Base-by-base conservation (phyloP, 352 stramenopile species). In the Phytophthora lateralis region DNA sequence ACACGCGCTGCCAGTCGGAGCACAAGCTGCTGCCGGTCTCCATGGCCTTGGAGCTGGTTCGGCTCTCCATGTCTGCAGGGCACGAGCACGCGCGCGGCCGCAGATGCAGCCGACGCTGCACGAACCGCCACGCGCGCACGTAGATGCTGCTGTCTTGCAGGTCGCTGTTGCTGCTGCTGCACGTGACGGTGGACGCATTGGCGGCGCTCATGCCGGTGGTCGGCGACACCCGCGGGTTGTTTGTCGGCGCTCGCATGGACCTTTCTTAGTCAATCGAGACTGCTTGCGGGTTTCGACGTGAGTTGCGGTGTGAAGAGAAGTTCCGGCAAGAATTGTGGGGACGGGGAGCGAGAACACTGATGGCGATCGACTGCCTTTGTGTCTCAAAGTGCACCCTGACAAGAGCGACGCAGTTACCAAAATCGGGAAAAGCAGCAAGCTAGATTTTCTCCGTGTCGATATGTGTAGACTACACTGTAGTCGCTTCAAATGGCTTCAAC, bases 61-160 rank as follows among this genome's bases (percentile, higher is more conserved):
- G 41, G 12, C 12, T 50, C 15, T 69, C 48, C 58, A 66, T 60
- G 34, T 66, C 63, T 12, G 46, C 41, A 15, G 71, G 71, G 43
- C 67, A 79, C 9, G 71, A 76, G 18, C 47, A 27, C 24, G 71
- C 67, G 47, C 71, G 50, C 26, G 68, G 69, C 26, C 72, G 64
- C 29, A 80, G 55, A 49, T 73, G 68, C 57, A 80, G 55, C 53
- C 68, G 68, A 20, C 60, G 68, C 64, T 75, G 68, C 42, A 80
- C 65, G 20, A 75, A 80, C 3, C 42, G 57, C 72, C 72, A 80
- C 42, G 71, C 68, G 18, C 72, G 72, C 35, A 57, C 55, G 59
- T 77, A 77, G 30, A 80, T 55, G 52, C 42, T 69, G 68, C 29
- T 41, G 44, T 55, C 47, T 10, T 53, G 9, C 2, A 55, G 55